A percentile compares a stretch with the other conserved stretches of the same genome.
Conservation (phyloP, 805 yeast genomes). For the Nakazawaea anatomiae region DNA sequence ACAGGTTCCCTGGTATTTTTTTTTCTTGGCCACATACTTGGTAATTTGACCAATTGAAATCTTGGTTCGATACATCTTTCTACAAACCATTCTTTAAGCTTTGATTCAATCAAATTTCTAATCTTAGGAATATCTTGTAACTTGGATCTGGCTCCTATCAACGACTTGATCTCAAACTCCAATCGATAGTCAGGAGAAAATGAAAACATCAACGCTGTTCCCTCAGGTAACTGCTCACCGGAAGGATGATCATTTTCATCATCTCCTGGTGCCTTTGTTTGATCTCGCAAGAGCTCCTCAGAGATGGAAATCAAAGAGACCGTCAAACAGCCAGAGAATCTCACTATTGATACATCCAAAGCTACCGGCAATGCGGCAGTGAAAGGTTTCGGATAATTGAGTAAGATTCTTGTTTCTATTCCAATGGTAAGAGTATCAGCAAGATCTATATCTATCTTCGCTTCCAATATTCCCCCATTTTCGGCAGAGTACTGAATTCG, state of each 20-base stretch:
- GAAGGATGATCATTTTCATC: constrained; percentile 16
- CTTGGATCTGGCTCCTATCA: constrained; percentile 90
- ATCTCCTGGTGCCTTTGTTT: constrained; percentile 4
- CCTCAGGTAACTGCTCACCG: constrained; percentile 21
- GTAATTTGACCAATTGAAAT: constrained; percentile 78
- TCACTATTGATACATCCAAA: constrained; percentile 78
- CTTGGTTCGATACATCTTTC: constrained; percentile 94
- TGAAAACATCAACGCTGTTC: constrained; percentile 79
- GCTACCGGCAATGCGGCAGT: constrained; percentile 86
- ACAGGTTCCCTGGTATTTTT: constrained; percentile 44
- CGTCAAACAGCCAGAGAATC: constrained; percentile 86
- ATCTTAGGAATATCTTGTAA: constrained; percentile 91
- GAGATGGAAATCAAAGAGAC: constrained; percentile 56
- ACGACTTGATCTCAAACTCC: constrained; percentile 82
- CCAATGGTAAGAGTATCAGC: constrained; percentile 85
- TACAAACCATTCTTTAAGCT: constrained; percentile 80
- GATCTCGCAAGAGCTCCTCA: constrained; percentile 24
- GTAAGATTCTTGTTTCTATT: constrained; percentile 68
- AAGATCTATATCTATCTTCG: constrained; percentile 85
- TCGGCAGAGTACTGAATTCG: constrained; percentile 61
- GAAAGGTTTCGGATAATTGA: constrained; percentile 78
- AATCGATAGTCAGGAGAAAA: constrained; percentile 87
- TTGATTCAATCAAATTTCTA: constrained; percentile 75
- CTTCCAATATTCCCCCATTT: constrained; percentile 57
- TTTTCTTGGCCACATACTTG: constrained; percentile 80